Conservation (phyloP, 2,329 filamentous ascomycete genomes). For the Exserohilum turcica region DNA sequence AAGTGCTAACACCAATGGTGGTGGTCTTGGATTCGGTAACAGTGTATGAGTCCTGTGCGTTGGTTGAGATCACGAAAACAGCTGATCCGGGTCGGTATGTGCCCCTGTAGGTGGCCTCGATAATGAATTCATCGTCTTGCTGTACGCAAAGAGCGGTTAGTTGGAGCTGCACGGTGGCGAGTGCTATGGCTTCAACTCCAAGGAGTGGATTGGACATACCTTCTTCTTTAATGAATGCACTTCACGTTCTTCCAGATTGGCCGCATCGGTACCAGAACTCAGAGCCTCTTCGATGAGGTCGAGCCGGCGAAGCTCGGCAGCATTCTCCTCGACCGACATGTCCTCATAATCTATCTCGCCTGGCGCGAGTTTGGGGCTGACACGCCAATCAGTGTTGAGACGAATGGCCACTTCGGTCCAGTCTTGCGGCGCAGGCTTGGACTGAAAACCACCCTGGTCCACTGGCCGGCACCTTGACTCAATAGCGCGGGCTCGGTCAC, state of each 20-base stretch:
- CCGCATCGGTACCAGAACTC: no score
- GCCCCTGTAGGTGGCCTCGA: neutral
- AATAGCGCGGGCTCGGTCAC: neutral
- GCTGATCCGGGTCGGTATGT: neutral
- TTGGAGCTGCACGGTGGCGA: neutral
- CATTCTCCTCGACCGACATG: neutral
- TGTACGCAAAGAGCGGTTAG: neutral
- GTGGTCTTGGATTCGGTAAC: neutral
- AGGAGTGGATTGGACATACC: no score
- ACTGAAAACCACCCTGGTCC: neutral
- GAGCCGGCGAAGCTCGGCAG: neutral
- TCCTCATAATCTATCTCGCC: neutral
- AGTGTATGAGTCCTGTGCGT: neutral
- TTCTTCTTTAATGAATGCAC: no score
- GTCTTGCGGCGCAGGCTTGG: neutral
- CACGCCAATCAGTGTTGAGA: neutral
- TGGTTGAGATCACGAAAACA: neutral
- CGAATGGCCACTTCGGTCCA: slow-evolving; percentile 1
- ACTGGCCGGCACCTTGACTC: neutral
- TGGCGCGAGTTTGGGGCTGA: neutral
- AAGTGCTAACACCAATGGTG: neutral
- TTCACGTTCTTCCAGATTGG: no score
- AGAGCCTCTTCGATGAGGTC: neutral
- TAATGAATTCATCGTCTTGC: neutral
- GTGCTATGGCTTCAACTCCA: neutral